Evolutionary conservation across 2,329 filamentous ascomycete genomes (phyloP), one percentile per base, ranked within the genome.

Genomic region (Exophiala xenobiotica): DNA sequence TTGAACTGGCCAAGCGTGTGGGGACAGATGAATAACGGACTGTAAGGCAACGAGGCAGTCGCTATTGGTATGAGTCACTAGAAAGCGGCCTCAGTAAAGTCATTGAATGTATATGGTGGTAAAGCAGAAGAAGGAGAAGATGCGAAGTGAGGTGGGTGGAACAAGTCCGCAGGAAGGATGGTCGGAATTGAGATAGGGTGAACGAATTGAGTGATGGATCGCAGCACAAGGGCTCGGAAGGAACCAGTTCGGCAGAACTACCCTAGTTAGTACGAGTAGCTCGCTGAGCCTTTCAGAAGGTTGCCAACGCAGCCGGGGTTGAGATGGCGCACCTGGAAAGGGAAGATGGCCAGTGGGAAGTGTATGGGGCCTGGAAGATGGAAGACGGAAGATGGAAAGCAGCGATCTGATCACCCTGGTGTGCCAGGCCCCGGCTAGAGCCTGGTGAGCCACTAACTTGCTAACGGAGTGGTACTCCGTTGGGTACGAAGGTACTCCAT

Each of bases 231-330:
- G 29, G 29, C 29, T 33, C 29, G 29, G 29, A 33, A 33, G 29
- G 29, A 33, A 14, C 29, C 11, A 33, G 4, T 24, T 42, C 39
- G 26, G 41, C 9, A 22, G 26, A 14, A 7, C 11, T 8, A 44
- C 23, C 14, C 27, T 35, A 22, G n/a, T 9, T 9, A 33, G 29
- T 14, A 33, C 29, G n/a, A n/a, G n/a, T n/a, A n/a, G 6, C 26
- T 33, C 16, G 12, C 11, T 33, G 29, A 27, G 44, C 31, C 33
- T 46, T 24, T 38, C 31, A 27, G 29, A 22, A 9, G 29, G 23
- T 40, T 47, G 33, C 20, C 45, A 47, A 40, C 45, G 20, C 45
- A 47, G 45, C 45, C 35, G 45, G 43, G 43, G 31, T 38, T 38
- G 45, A 39, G 23, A 23, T 12, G 11, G 16, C 29, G 16, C 11